Base-by-base conservation (phyloP, 176 grass and related monocot species). In the Pontederia paniculata region DNA sequence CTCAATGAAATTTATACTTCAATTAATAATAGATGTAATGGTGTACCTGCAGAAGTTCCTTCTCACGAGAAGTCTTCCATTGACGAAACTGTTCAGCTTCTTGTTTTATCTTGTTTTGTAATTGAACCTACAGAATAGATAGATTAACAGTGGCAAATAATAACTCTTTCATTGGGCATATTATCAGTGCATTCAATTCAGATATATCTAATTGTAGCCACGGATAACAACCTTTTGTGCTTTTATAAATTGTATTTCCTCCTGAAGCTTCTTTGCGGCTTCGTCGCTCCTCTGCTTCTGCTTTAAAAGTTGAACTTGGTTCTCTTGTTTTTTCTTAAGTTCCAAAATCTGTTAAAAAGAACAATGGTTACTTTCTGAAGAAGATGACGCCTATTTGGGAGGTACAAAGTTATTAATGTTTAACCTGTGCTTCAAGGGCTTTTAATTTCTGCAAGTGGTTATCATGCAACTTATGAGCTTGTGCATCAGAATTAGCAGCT, bases 231-330 rank as follows among this genome's bases (percentile, higher is more conserved):
- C 86, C 80, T 97, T 97, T 78, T 97, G 93, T 59, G 83, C 18
- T 46, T 97, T 91, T 43, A 97, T 97, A 81, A 79, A 97, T 67
- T 90, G 86, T 70, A 97, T 97, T 73, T 97, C 93, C 45, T 97
- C 93, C 77, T 97, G 93, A 28, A 97, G 71, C 75, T 97, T 97
- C 82, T 97, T 97, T 57, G 93, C 83, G 54, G 83, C 77, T 73
- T 97, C 93, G 28, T 97, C 93, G 70, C 93, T 97, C 77, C 81
- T 97, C 69, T 97, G 93, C 59, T 97, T 97, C 71, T 97, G 82
- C 73, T 91, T 97, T 69, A 91, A 69, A 74, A 97, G 74, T 58
- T 97, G 86, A 71, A 97, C 80, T 76, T 91, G 93, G 50, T 81
- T 97, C 52, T 97, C 93, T 71, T 97, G 93, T 59, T 97, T 97